These are phyloP conservation scores for Platanthera zijinensis DNA, from an alignment of 106 monocot genomes.

Conservation along the genomic window DNA sequence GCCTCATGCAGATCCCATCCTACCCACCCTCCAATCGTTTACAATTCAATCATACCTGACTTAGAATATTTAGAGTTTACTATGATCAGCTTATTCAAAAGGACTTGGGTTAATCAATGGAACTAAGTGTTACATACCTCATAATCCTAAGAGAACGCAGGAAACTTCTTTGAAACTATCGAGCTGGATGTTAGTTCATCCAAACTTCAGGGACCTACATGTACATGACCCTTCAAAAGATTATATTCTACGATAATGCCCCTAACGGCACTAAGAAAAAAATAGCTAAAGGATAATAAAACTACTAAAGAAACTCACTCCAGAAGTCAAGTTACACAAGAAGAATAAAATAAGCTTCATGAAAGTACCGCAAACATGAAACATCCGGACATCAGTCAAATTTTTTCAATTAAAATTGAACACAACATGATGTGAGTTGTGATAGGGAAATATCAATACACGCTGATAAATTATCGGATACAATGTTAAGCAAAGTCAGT, in stretches of 20 bases:
- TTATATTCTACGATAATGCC: neutral
- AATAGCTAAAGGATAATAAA: neutral
- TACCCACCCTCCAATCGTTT: neutral
- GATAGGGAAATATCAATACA: neutral
- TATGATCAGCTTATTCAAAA: neutral
- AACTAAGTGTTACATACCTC: constrained; percentile 5
- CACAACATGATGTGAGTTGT: neutral
- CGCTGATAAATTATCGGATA: neutral
- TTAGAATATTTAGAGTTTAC: constrained; percentile 1
- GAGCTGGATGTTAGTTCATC: constrained; percentile 3
- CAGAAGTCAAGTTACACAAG: neutral
- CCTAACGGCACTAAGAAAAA: neutral
- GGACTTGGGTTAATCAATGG: neutral
- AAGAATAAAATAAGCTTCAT: neutral
- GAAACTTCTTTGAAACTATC: neutral
- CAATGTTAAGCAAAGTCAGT: neutral
- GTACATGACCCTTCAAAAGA: constrained; percentile 5
- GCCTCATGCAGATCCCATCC: neutral
- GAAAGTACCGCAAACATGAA: neutral
- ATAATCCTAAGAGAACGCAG: constrained; percentile 4
- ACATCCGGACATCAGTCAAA: neutral
- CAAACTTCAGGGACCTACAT: constrained; percentile 7
- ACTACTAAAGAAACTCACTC: neutral
- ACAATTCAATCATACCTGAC: neutral
- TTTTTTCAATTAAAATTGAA: neutral